Evolutionary conservation across 257 asterid species (phyloP).

Genomic region (Plantago major): DNA sequence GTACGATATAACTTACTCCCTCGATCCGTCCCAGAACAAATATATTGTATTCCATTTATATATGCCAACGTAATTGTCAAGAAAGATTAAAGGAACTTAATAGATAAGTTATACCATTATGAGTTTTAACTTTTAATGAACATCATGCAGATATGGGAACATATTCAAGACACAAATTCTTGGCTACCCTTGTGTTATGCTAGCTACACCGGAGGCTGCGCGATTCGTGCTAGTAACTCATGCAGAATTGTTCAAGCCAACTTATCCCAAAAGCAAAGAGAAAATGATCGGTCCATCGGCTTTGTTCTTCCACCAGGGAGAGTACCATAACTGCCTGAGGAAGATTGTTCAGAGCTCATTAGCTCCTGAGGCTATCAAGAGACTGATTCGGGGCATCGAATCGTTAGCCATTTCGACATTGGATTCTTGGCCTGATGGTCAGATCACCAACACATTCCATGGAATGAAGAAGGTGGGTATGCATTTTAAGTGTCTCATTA

Average conservation of each 20-base stretch:
- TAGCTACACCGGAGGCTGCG: constrained; percentile 75
- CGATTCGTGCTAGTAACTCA: constrained; percentile 60
- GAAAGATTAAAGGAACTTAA: too few species aligned
- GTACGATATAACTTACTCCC: constrained; percentile 29
- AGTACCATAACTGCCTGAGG: constrained; percentile 47
- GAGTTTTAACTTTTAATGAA: too few species aligned
- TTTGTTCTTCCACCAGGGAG: constrained; percentile 72
- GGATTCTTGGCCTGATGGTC: constrained; percentile 41
- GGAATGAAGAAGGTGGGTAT: constrained; percentile 56
- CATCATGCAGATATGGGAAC: constrained; percentile 59
- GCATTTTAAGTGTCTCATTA: not conserved
- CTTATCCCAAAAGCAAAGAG: constrained; percentile 85
- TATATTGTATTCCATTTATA: too few species aligned
- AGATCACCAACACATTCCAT: constrained; percentile 43
- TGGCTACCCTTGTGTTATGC: constrained; percentile 82
- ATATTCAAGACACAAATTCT: constrained; percentile 71
- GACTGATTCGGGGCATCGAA: constrained; percentile 45
- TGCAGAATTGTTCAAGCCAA: constrained; percentile 65
- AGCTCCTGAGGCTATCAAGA: constrained; percentile 43
- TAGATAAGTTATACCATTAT: too few species aligned
- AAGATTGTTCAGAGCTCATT: constrained; percentile 51
- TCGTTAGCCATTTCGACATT: constrained; percentile 36
- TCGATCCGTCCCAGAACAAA: too few species aligned
- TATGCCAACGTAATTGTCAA: too few species aligned
- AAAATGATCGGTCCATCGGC: constrained; percentile 74